These are phyloP conservation scores for Porphyra umbilicalis DNA, from an alignment of 31 red algal genomes.

Conservation along the genomic window DNA sequence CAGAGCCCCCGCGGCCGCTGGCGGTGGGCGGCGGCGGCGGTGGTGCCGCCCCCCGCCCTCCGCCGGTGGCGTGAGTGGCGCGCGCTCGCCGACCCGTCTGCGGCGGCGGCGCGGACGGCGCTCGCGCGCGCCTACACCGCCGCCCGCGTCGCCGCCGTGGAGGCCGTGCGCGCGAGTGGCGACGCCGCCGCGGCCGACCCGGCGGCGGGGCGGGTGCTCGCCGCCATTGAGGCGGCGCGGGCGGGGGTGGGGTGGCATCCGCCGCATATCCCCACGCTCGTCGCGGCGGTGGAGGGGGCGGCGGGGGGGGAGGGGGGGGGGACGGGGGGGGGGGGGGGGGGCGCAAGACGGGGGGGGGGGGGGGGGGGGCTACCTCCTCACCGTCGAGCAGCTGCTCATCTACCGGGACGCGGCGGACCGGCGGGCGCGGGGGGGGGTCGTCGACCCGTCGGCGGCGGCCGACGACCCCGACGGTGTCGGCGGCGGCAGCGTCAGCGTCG, in stretches of 20 bases:
- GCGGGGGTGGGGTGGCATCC: neutral
- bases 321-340: neutral
- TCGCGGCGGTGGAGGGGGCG: neutral
- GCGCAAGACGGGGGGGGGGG: neutral
- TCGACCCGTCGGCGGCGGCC: neutral
- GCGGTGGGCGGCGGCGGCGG: neutral
- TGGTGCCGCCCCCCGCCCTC: neutral
- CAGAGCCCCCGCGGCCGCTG: neutral
- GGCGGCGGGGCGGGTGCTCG: neutral
- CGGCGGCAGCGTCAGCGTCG: neutral
- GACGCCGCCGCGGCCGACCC: neutral
- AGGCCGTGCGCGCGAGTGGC: neutral
- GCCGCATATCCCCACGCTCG: neutral
- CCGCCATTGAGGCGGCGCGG: neutral
- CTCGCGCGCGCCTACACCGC: neutral
- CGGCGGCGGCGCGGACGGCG: neutral
- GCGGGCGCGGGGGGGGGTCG: neutral
- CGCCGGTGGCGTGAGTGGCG: neutral
- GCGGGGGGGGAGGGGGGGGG: neutral
- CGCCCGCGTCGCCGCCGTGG: neutral
- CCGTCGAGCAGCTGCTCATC: neutral
- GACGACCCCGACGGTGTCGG: neutral
- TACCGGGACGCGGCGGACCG: neutral
- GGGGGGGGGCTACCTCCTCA: neutral
- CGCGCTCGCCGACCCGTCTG: neutral